Evolutionary conservation across 2,329 filamentous ascomycete species (phyloP), one percentile per base, ranked within the genome.

Genomic region (Cladosporium halotolerans): DNA sequence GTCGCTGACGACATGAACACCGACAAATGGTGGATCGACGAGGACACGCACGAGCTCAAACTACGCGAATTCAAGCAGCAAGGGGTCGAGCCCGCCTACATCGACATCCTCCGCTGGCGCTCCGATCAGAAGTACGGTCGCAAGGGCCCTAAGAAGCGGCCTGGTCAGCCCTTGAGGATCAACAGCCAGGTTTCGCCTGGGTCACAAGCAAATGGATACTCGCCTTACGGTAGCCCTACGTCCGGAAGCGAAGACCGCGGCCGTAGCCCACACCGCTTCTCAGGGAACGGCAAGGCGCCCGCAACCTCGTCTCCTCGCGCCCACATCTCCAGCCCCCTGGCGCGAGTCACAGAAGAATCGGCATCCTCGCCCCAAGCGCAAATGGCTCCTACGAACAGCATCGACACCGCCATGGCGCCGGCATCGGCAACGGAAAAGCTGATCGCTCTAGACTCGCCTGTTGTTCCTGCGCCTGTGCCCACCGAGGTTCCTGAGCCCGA

Each of bases 51-150:
- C 62, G 93, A 97, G 71, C 80, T 99, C 61, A 96, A 95, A 74
- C 76, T 99, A 64, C 84, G 88, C 62, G 89, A 95, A 69, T 97
- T 97, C 77, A 93, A 89, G 77, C 81, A 85, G 49, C 82, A 86
- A 60, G 89, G 89, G 52, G 88, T 96, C 52, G 92, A 97, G 72
- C 93, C 93, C 16, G 80, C 85, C 23, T 99, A 97, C 71, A 84
- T 99, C 66, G 92, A 95, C 67, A 96, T 99, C 66, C 76, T 99
- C 63, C 82, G 93, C 62, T 97, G 93, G 90, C 85, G 93, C 67
- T 85, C 87, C 73, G 93, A 99, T 68, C 92, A 97, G 70, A 97
- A 96, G 74, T 87, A 93, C 69, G 92, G 92, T 45, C 76, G 82
- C 52, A 77, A 76, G 60, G 60, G 63, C 2, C 76, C 76, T 46